A percentile compares a stretch with the other conserved stretches of the same genome.
These are phyloP conservation scores for Xylaria digitata DNA, from an alignment of 2,329 filamentous ascomycete species.

Conservation along the genomic window DNA sequence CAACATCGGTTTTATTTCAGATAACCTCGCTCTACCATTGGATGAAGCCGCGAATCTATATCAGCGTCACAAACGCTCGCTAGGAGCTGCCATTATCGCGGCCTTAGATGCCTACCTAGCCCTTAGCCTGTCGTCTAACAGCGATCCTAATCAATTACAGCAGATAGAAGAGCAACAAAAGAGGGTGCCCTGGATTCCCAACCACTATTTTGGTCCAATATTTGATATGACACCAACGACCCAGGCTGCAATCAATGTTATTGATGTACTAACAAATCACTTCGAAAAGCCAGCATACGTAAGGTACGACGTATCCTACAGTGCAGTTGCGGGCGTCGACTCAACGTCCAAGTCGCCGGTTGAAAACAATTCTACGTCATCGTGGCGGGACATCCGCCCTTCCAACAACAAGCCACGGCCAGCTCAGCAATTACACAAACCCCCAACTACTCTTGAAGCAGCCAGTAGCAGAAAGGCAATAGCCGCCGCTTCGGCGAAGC, in stretches of 20 bases:
- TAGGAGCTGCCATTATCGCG: constrained; percentile 55
- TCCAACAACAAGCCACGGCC: neutral
- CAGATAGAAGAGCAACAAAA: constrained; percentile 51
- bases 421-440: neutral
- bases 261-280: constrained; percentile 56
- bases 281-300: constrained; percentile 55
- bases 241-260: constrained; percentile 53
- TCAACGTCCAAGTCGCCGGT: constrained; percentile 14
- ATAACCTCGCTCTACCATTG: constrained; percentile 56
- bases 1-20: constrained; percentile 58
- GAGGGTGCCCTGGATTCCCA: constrained; percentile 57
- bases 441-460: constrained; percentile 33
- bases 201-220: constrained; percentile 56
- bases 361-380: neutral
- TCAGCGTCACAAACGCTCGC: constrained; percentile 53
- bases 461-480: constrained; percentile 34
- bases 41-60: constrained; percentile 58
- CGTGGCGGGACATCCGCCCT: constrained; percentile 3
- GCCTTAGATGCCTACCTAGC: constrained; percentile 58
- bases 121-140: constrained; percentile 51
- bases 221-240: constrained; percentile 54
- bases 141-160: constrained; percentile 48
- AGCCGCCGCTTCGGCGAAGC: constrained; percentile 41
- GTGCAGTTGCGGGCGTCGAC: constrained; percentile 40
- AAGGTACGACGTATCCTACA: constrained; percentile 49